Conservation (phyloP, 2,329 filamentous ascomycete species). For the Clonostachys byssicola region DNA sequence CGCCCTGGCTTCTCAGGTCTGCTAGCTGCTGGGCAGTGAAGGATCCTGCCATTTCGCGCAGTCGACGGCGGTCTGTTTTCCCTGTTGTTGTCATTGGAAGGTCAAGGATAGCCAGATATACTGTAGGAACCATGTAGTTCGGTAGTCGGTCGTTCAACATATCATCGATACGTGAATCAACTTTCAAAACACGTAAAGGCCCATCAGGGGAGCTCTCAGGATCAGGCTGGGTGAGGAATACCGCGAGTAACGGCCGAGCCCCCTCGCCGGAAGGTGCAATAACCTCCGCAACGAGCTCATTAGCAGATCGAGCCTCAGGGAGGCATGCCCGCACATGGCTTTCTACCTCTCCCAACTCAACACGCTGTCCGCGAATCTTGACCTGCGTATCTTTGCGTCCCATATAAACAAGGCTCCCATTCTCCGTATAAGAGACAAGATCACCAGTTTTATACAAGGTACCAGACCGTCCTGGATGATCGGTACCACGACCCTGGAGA, state of each 20-base stretch:
- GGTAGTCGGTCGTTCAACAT: not conserved
- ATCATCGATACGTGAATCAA: not conserved
- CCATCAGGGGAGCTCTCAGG: not conserved
- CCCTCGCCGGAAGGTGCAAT: not conserved
- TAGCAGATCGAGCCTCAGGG: not conserved
- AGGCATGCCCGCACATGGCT: not conserved
- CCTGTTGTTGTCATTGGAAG: constrained; percentile 1
- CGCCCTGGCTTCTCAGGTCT: not conserved
- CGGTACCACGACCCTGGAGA: constrained; percentile 8
- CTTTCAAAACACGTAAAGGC: not conserved
- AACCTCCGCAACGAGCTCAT: constrained; percentile 2
- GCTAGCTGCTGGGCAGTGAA: not conserved
- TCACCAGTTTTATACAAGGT: constrained; percentile 9
- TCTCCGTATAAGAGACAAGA: constrained; percentile 20
- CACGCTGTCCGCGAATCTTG: constrained; percentile 54
- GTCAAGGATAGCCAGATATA: constrained; percentile 1
- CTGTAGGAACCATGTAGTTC: constrained; percentile 3
- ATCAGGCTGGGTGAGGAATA: not conserved
- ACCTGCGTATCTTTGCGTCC: constrained; percentile 51
- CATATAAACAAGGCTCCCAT: constrained; percentile 26
- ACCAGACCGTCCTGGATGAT: constrained; percentile 38
- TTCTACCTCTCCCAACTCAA: constrained; percentile 38
- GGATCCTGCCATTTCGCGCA: not conserved
- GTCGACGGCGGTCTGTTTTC: not conserved
- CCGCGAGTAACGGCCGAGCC: not conserved